Evolutionary conservation across 495 filamentous ascomycete species (phyloP).

Genomic region (Neurospora africana): DNA sequence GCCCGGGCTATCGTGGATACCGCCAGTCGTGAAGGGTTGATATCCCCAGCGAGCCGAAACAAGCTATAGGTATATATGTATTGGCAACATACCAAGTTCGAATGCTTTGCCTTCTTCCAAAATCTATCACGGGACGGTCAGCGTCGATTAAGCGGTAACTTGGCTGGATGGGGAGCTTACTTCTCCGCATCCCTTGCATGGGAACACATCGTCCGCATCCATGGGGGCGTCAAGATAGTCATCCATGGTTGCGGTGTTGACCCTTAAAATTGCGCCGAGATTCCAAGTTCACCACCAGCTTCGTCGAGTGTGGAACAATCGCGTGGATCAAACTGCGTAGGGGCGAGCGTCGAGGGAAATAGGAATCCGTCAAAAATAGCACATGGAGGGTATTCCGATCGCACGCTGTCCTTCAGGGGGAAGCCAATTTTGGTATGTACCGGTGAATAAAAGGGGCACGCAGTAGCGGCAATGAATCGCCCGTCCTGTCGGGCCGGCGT

Average conservation of each 20-base stretch:
- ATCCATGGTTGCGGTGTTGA: slow-evolving; percentile 28
- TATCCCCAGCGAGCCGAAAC: not conserved
- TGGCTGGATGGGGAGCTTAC: slow-evolving; percentile 36
- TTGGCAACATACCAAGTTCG: slow-evolving; percentile 68
- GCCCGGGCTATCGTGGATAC: not conserved
- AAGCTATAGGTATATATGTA: not conserved
- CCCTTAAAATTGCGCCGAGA: not conserved
- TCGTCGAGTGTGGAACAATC: not conserved
- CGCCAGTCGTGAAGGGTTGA: not conserved
- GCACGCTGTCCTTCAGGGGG: not conserved
- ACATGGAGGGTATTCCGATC: slow-evolving; percentile 1
- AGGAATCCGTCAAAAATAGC: not conserved
- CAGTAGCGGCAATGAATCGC: not conserved
- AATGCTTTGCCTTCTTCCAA: slow-evolving; percentile 98
- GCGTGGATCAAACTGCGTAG: not conserved
- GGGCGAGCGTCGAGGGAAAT: not conserved
- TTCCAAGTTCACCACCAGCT: not conserved
- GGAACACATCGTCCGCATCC: slow-evolving; percentile 83
- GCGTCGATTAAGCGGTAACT: not conserved
- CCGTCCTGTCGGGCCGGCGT: not conserved
- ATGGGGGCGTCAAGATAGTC: slow-evolving; percentile 70
- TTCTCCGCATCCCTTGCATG: slow-evolving; percentile 97
- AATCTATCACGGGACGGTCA: slow-evolving; percentile 41
- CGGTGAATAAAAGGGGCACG: not conserved
- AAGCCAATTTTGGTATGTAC: not conserved